These are phyloP conservation scores for Primulina huaijiensis DNA, from an alignment of 257 asterid species.

Conservation along the genomic window DNA sequence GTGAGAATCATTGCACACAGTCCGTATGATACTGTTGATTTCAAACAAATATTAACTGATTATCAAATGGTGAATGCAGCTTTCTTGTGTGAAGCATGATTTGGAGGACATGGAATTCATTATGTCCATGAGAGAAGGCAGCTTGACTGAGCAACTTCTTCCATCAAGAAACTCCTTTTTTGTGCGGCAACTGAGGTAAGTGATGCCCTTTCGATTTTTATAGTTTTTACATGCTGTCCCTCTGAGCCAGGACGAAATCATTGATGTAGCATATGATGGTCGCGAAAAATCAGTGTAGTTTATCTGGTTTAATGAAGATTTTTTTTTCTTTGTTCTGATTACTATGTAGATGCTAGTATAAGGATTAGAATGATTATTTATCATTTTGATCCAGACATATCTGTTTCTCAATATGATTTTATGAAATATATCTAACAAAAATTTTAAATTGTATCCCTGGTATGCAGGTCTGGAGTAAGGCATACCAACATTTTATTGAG, in stretches of 20 bases:
- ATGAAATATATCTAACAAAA: slow-evolving; percentile 8
- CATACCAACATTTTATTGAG: slow-evolving; percentile 90
- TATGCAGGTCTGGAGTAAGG: slow-evolving; percentile 85
- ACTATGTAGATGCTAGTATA: background rate
- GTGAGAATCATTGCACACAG: background rate
- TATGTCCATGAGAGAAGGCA: slow-evolving; percentile 86
- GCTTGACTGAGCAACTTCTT: slow-evolving; percentile 88
- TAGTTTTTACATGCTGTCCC: slow-evolving; percentile 6
- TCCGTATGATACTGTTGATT: slow-evolving; percentile 1
- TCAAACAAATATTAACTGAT: slow-evolving; percentile 18
- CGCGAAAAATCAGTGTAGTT: slow-evolving; percentile 13
- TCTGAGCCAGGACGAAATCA: slow-evolving; percentile 1
- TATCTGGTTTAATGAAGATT: slow-evolving; percentile 9
- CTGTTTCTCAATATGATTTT: background rate
- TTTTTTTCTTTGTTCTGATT: background rate
- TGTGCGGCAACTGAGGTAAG: slow-evolving; percentile 81
- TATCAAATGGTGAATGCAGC: slow-evolving; percentile 46
- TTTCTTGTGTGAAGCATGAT: slow-evolving; percentile 74
- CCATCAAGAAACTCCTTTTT: slow-evolving; percentile 82
- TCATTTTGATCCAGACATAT: background rate
- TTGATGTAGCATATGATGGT: slow-evolving; percentile 7
- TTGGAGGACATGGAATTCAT: slow-evolving; percentile 91
- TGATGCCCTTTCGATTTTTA: slow-evolving; percentile 59
- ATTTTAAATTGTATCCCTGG: slow-evolving; percentile 17
- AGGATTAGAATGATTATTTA: background rate